Evolutionary conservation across 2,329 filamentous ascomycete genomes (phyloP).

Genomic region (Huntiella abstrusa): DNA sequence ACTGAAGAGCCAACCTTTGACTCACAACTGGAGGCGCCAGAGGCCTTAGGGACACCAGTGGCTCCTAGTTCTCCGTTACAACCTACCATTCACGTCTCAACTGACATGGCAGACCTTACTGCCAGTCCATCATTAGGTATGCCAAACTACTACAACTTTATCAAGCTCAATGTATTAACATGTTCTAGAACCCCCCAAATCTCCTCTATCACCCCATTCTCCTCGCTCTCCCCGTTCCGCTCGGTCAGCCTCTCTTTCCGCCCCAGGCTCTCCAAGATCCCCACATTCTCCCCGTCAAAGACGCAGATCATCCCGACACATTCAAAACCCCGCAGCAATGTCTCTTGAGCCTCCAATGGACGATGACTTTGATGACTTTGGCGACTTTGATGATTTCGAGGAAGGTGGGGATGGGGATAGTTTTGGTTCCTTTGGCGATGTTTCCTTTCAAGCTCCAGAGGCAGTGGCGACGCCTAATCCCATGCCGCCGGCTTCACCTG

Average conservation of each 20-base stretch:
- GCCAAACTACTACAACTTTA: background rate
- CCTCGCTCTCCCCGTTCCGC: no score
- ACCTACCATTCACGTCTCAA: background rate
- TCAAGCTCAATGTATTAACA: background rate
- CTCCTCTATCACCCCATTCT: background rate
- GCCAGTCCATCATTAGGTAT: conserved; percentile 1
- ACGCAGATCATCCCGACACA: conserved; percentile 3
- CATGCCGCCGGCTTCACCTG: conserved; percentile 11
- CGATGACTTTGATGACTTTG: conserved; percentile 37
- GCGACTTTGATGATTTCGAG: conserved; percentile 46
- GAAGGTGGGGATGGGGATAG: conserved; percentile 36
- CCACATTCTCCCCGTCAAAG: background rate
- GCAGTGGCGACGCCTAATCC: conserved; percentile 17
- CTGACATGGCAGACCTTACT: background rate
- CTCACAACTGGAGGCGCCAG: no score
- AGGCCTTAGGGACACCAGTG: no score
- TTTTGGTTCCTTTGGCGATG: conserved; percentile 54
- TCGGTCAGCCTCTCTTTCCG: conserved; percentile 11
- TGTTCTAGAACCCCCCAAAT: conserved; percentile 5
- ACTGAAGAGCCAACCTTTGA: no score
- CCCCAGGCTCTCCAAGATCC: conserved; percentile 11
- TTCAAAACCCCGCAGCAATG: conserved; percentile 11
- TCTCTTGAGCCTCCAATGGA: conserved; percentile 12
- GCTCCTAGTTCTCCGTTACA: background rate
- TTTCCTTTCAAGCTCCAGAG: conserved; percentile 41